Conservation (phyloP, 2,329 filamentous ascomycete species). For the Colletotrichum abscissum region DNA sequence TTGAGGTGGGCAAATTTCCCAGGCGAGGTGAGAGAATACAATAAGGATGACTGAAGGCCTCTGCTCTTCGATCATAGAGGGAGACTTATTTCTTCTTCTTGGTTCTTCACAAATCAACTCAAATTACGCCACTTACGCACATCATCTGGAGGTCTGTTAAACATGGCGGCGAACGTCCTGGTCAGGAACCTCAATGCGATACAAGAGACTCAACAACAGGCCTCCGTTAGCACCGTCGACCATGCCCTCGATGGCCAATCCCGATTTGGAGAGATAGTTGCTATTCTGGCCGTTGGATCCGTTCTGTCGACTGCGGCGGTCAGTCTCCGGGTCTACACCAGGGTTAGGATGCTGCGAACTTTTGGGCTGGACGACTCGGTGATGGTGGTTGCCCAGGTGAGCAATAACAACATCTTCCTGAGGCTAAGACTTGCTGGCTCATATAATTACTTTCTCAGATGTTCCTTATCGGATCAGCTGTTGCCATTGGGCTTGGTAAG, state of each 20-base stretch:
- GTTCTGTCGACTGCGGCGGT: conserved; percentile 39
- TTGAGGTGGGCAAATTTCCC: background rate
- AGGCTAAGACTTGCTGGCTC: background rate
- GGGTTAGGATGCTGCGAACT: conserved; percentile 36
- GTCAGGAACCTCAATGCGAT: background rate
- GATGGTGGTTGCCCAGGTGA: conserved; percentile 38
- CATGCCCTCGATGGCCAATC: conserved; percentile 39
- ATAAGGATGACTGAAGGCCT: background rate
- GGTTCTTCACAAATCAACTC: background rate
- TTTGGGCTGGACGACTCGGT: conserved; percentile 41
- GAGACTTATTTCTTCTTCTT: background rate
- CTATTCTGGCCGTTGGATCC: conserved; percentile 39
- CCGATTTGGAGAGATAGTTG: conserved; percentile 36
- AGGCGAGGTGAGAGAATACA: background rate
- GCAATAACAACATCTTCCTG: background rate
- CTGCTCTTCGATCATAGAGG: background rate
- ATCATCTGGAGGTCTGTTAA: background rate
- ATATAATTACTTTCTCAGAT: background rate
- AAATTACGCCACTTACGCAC: background rate
- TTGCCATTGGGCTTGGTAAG: conserved; percentile 41
- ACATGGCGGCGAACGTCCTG: background rate
- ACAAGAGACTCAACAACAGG: background rate
- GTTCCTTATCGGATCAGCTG: conserved; percentile 37
- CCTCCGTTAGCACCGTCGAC: conserved; percentile 24
- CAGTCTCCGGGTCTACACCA: conserved; percentile 38